Percentiles rank a stretch among this genome's conserved stretches.
phyloP scores from a whole-genome alignment of 208 protist species.

The Trypanosoma cruzi region DNA sequence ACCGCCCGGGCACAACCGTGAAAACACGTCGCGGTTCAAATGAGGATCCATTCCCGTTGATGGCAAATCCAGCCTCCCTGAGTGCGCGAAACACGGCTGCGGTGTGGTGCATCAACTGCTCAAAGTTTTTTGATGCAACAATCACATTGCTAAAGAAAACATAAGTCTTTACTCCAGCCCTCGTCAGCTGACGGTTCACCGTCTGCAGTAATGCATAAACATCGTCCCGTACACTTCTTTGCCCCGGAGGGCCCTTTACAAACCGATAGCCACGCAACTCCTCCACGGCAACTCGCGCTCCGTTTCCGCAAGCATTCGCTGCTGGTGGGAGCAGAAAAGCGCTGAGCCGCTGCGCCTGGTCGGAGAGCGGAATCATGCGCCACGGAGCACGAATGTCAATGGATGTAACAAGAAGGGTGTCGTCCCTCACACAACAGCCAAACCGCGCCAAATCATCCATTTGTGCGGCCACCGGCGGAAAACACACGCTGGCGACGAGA shows the following conservation, averaged over 20 bases:
- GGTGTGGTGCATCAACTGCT: slow-evolving; percentile 52
- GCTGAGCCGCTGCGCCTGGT: slow-evolving; percentile 52
- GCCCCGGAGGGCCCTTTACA: slow-evolving; percentile 49
- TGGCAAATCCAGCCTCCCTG: slow-evolving; percentile 42
- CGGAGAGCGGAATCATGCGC: slow-evolving; percentile 50
- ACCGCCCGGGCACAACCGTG: slow-evolving; percentile 11
- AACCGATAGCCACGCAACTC: slow-evolving; percentile 40
- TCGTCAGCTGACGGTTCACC: slow-evolving; percentile 39
- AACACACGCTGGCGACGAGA: slow-evolving; percentile 16
- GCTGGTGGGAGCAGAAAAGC: slow-evolving; percentile 30
- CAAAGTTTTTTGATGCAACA: slow-evolving; percentile 48
- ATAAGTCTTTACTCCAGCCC: slow-evolving; percentile 32
- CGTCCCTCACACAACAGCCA: neutral
- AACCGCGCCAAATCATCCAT: slow-evolving; percentile 15
- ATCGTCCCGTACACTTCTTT: slow-evolving; percentile 48
- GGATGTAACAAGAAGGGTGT: slow-evolving; percentile 32
- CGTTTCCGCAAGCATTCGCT: neutral
- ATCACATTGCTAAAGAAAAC: slow-evolving; percentile 58
- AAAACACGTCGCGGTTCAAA: slow-evolving; percentile 46
- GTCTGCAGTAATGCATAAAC: slow-evolving; percentile 38
- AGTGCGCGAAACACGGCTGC: slow-evolving; percentile 59
- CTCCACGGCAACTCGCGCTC: neutral
- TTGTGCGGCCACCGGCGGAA: neutral
- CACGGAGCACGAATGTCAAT: slow-evolving; percentile 54
- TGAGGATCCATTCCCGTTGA: slow-evolving; percentile 48